A percentile compares a stretch with the other conserved stretches of the same genome.
These are phyloP conservation scores for Porphyrellus cyaneotinctus DNA, from an alignment of 768 basidiomycete species.

Conservation along the genomic window DNA sequence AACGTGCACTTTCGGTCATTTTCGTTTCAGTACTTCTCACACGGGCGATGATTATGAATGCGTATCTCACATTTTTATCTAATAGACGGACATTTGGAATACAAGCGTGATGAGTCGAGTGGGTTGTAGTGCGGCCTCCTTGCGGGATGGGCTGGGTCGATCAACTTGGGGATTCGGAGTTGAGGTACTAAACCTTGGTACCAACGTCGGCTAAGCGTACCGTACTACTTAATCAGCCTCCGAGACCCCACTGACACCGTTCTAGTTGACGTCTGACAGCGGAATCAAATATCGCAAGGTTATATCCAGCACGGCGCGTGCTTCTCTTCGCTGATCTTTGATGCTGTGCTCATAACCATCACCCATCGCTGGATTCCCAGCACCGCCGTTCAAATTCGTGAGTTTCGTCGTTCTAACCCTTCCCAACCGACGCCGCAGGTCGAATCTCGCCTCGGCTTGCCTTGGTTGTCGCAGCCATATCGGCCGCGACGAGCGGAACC, in stretches of 20 bases:
- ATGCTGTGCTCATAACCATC: slow-evolving; percentile 22
- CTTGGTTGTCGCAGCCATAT: slow-evolving; percentile 15
- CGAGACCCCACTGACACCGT: slow-evolving; percentile 9
- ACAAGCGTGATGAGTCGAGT: slow-evolving; percentile 15
- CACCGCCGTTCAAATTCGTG: slow-evolving; percentile 22
- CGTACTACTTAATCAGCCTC: slow-evolving; percentile 14
- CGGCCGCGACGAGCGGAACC: slow-evolving; percentile 26
- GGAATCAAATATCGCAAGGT: slow-evolving; percentile 23
- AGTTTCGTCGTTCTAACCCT: slow-evolving; percentile 2
- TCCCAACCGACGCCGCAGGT: neutral
- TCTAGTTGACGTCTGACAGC: slow-evolving; percentile 24
- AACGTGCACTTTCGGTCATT: slow-evolving; percentile 7
- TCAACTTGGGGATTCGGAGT: neutral
- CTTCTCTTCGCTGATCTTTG: slow-evolving; percentile 21
- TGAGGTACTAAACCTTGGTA: neutral
- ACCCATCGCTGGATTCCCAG: slow-evolving; percentile 12
- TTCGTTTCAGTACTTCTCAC: slow-evolving; percentile 6
- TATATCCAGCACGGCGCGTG: neutral
- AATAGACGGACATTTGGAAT: slow-evolving; percentile 36
- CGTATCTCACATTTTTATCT: slow-evolving; percentile 31
- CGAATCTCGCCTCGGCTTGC: slow-evolving; percentile 5
- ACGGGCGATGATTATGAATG: slow-evolving; percentile 19
- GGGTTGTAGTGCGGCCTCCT: slow-evolving; percentile 30
- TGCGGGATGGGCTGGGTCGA: slow-evolving; percentile 10
- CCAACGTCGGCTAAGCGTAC: too few relatives aligned